Conservation (phyloP, 768 basidiomycete genomes). For the Fomitopsis pulvina region DNA sequence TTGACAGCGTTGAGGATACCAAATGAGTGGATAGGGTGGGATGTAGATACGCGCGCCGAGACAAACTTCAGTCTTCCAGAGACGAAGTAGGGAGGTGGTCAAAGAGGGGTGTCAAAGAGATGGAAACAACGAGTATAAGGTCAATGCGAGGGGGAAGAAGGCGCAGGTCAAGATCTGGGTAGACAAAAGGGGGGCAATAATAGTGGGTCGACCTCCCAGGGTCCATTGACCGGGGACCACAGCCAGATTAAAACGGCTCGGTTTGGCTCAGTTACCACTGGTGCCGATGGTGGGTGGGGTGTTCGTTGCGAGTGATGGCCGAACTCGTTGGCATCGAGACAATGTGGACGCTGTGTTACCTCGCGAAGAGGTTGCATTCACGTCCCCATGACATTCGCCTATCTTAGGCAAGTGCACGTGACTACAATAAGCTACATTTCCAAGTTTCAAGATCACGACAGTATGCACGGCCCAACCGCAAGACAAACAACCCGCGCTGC, state of each 20-base stretch:
- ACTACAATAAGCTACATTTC: slow-evolving; percentile 3
- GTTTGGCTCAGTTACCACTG: too few relatives aligned
- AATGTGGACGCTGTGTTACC: background rate
- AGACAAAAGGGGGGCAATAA: slow-evolving; percentile 7
- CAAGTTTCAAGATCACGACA: background rate
- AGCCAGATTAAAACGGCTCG: background rate
- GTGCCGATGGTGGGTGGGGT: too few relatives aligned
- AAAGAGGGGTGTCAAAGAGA: background rate
- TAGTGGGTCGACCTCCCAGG: background rate
- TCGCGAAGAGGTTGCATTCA: too few relatives aligned
- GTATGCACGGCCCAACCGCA: background rate
- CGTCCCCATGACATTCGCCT: background rate
- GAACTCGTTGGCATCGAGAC: slow-evolving; percentile 9
- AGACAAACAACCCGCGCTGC: background rate
- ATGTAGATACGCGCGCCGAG: background rate
- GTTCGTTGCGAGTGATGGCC: background rate
- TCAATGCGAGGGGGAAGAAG: background rate
- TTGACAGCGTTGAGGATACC: background rate
- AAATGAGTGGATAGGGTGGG: background rate
- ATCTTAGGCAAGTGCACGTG: slow-evolving; percentile 1
- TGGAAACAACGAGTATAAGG: background rate
- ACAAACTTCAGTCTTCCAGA: slow-evolving; percentile 12
- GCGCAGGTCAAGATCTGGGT: background rate
- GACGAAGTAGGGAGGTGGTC: slow-evolving; percentile 9
- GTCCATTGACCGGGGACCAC: background rate